These are phyloP conservation scores for Lasiosphaeria ovina DNA, from an alignment of 495 filamentous ascomycete species.

Conservation along the genomic window DNA sequence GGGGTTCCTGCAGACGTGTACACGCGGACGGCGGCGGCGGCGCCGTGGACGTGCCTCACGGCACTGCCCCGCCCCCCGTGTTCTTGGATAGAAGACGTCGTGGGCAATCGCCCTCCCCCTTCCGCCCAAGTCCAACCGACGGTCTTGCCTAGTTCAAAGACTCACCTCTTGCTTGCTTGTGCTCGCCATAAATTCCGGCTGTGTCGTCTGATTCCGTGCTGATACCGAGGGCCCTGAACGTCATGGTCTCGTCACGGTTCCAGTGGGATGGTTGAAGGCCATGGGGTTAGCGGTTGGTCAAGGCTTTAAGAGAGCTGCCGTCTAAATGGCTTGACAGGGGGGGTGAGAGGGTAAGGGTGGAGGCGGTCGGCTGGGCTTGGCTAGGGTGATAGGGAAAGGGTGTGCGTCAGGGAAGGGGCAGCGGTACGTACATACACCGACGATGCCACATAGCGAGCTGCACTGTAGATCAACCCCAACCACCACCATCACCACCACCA, in stretches of 20 bases:
- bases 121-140: background rate
- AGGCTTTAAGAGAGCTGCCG: background rate
- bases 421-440: background rate
- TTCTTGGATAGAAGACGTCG: too few relatives aligned
- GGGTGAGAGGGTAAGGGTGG: too few relatives aligned
- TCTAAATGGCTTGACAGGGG: too few relatives aligned
- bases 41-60: background rate
- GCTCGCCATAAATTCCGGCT: background rate
- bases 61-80: too few relatives aligned
- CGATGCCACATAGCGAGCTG: too few relatives aligned
- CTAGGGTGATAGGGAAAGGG: too few relatives aligned
- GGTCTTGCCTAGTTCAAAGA: background rate
- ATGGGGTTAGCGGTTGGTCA: background rate
- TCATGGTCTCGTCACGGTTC: background rate
- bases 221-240: background rate
- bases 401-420: background rate
- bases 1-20: background rate
- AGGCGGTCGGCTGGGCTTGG: too few relatives aligned
- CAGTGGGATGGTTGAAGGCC: background rate
- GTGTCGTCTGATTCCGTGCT: background rate
- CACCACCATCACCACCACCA: background rate
- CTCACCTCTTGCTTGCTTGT: conserved; percentile 1
- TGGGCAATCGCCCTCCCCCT: too few relatives aligned
- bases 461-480: background rate
- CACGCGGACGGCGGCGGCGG: background rate